Evolutionary conservation across 2,329 filamentous ascomycete species (phyloP), one percentile per base, ranked within the genome.

Genomic region (Zarea fungicola): DNA sequence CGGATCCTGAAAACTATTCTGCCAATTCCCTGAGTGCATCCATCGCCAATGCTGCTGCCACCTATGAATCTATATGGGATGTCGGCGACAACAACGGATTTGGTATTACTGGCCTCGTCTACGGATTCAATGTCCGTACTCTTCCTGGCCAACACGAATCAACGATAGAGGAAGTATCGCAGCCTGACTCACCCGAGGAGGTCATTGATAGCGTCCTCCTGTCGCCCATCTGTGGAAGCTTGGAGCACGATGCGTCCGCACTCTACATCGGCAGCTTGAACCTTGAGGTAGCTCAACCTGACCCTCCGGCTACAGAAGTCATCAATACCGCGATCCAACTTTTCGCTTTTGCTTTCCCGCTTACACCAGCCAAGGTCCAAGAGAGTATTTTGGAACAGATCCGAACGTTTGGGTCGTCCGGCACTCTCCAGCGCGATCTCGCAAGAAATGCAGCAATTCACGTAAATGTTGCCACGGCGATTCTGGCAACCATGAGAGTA

Each of bases 321-420:
- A 88, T 97, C 52, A 96, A 99, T 62, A 83, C 92, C 60, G 91
- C 93, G 1, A 95, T 99, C 49, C 85, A 93, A 54, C 74, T 97
- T 0, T 99, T 99, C 63, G 89, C 91, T 2, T 88, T 95, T 46
- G 87, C 89, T 32, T 84, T 99, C 50, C 91, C 93, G 3, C 73
- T 96, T 9, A 95, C 95, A 39, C 86, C 88, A 0, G 78, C 89
- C 4, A 96, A 92, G 61, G 88, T 99, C 3, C 93, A 99, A 61
- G 93, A 99, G 65, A 96, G 92, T 61, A 89, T 95, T 41, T 72
- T 99, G 9, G 93, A 99, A 65, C 93, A 99, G 62, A 84, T 97
- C 41, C 85, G 88, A 14, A 93, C 89, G 0, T 95, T 95, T 60
- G 74, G 93, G n/a, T 86, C 89, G 1, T 87, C 90, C 2, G 81